phyloP scores from a whole-genome alignment of 495 filamentous ascomycete species.

The Saxophila tyrrhenica region DNA sequence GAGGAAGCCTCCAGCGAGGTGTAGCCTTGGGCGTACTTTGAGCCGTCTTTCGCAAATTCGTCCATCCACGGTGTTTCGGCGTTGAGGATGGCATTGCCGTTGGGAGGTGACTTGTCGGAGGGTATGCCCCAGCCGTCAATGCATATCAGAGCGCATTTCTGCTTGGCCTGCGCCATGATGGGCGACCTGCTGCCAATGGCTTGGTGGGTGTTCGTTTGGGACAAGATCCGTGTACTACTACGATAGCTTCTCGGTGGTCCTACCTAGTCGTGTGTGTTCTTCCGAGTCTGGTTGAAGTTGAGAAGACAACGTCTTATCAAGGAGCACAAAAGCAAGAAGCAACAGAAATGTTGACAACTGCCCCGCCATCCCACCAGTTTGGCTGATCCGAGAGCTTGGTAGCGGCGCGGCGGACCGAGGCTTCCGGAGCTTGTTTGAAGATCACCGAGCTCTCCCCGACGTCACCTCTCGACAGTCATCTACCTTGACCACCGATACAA shows the following conservation, averaged over 20 bases:
- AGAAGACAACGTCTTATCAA: conserved; percentile 15
- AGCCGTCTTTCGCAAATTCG: conserved; percentile 49
- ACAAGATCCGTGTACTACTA: conserved; percentile 23
- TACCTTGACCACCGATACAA: too few species aligned
- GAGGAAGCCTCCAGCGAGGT: conserved; percentile 91
- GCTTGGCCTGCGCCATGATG: conserved; percentile 67
- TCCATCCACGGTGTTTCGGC: conserved; percentile 91
- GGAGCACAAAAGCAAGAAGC: background rate
- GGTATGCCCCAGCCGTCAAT: conserved; percentile 98
- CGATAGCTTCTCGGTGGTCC: conserved; percentile 2
- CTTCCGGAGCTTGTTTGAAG: too few species aligned
- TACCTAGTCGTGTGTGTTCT: too few species aligned
- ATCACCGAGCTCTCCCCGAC: too few species aligned
- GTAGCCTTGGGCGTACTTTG: conserved; percentile 62
- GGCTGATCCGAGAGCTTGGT: too few species aligned
- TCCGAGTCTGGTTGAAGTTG: background rate
- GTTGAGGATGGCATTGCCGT: conserved; percentile 89
- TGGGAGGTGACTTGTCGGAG: conserved; percentile 57
- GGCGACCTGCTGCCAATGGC: background rate
- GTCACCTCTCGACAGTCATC: too few species aligned
- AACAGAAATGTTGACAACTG: conserved; percentile 10
- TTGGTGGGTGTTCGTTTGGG: too few species aligned
- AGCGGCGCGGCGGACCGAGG: too few species aligned
- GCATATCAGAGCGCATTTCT: conserved; percentile 92
- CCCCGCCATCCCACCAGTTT: conserved; percentile 15